Evolutionary conservation across 208 protist species (phyloP).

Genomic region (Wallacemonas sp.): DNA sequence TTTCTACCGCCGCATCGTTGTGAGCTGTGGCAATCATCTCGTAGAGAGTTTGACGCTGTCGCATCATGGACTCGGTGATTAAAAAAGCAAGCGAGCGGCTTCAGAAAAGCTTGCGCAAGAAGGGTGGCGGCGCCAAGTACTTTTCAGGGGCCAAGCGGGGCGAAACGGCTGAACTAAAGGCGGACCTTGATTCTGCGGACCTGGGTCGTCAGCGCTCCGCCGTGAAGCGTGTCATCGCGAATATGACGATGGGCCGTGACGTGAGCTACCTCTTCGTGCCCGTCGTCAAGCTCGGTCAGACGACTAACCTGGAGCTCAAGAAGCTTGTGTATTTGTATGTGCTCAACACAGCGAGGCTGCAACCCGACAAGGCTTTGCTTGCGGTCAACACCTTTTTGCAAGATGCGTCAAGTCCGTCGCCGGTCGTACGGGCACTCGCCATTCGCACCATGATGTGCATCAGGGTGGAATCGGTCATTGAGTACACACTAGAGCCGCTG

Average conservation of each 20-base stretch:
- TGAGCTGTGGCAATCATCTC: no score
- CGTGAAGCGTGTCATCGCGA: constrained; percentile 98
- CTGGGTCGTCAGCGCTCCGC: constrained; percentile 92
- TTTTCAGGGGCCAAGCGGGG: constrained; percentile 77
- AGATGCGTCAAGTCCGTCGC: constrained; percentile 93
- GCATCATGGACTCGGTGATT: constrained; percentile 1
- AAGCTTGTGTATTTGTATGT: constrained; percentile 99
- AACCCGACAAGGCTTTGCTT: constrained; percentile 98
- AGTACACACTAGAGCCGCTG: constrained; percentile 98
- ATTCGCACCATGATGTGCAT: constrained; percentile 99
- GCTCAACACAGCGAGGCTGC: constrained; percentile 98
- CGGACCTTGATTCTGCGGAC: constrained; percentile 90
- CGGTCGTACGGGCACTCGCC: constrained; percentile 98
- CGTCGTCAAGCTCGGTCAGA: constrained; percentile 98
- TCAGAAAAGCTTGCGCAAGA: constrained; percentile 60
- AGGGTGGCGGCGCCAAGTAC: constrained; percentile 54
- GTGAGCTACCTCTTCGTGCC: constrained; percentile 95
- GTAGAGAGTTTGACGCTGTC: no score
- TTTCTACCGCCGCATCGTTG: constrained; percentile 7
- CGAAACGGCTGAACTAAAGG: constrained; percentile 92
- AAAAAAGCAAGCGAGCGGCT: constrained; percentile 74
- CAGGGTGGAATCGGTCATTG: constrained; percentile 96
- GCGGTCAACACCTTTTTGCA: constrained; percentile 99
- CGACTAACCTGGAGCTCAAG: constrained; percentile 98
- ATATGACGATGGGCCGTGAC: constrained; percentile 99